A percentile compares a stretch with the other conserved stretches of the same genome.
These are phyloP conservation scores for Protomyces lactucae-debilis DNA, from an alignment of 1,139 yeast species.

Conservation along the genomic window DNA sequence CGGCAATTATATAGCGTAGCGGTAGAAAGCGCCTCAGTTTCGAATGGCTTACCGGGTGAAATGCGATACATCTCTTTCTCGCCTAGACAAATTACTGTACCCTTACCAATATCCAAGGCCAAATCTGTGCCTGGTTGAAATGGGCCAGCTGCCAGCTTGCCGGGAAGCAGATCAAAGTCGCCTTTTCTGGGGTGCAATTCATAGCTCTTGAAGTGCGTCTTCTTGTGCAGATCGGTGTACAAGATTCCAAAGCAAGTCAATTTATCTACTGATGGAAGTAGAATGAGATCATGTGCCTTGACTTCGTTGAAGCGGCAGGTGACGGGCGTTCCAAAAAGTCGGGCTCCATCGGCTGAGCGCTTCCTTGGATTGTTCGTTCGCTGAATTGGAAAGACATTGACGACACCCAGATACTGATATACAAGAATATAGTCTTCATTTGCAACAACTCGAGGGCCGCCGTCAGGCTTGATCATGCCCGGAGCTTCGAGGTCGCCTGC, in stretches of 20 bases:
- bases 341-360: constrained; percentile 11
- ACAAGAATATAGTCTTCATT: constrained; percentile 31
- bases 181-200: constrained; percentile 28
- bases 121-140: constrained; percentile 32
- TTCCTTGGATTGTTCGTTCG: constrained; percentile 11
- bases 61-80: constrained; percentile 29
- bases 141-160: constrained; percentile 4
- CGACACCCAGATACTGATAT: constrained; percentile 31
- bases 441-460: constrained; percentile 30
- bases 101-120: constrained; percentile 25
- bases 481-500: constrained; percentile 31
- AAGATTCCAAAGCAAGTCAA: constrained; percentile 32
- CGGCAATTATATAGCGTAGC: constrained; percentile 32
- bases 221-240: constrained; percentile 31
- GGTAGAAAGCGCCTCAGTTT: constrained; percentile 18
- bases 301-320: constrained; percentile 32
- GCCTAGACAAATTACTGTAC: constrained; percentile 31
- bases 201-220: constrained; percentile 32
- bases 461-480: constrained; percentile 29
- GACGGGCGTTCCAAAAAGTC: constrained; percentile 28
- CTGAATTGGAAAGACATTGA: constrained; percentile 32
- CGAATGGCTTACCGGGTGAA: constrained; percentile 17
- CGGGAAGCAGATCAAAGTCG: constrained; percentile 15
- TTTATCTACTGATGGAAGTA: constrained; percentile 25
- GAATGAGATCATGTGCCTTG: constrained; percentile 30